Evolutionary conservation across 345 rosid species (phyloP).

Genomic region (Capsella bursapastoris): DNA sequence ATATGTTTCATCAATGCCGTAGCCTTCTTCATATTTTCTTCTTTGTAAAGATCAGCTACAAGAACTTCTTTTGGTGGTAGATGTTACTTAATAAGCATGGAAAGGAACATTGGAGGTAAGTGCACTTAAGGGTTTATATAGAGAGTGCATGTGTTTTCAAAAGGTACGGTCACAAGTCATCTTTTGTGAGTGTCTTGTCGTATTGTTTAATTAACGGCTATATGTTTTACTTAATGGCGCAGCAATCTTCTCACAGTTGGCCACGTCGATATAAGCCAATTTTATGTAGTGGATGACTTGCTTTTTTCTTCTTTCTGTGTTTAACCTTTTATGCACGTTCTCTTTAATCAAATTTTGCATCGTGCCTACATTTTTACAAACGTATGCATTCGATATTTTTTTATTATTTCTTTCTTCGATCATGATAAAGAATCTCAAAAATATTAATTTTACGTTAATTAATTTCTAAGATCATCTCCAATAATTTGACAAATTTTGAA

Average conservation of each 20-base stretch:
- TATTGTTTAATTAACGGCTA: slow-evolving; percentile 24
- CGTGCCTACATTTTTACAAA: slow-evolving; percentile 36
- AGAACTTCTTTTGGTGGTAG: background rate
- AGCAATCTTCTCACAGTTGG: slow-evolving; percentile 34
- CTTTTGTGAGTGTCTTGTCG: slow-evolving; percentile 26
- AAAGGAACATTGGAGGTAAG: slow-evolving; percentile 38
- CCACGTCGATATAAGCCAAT: slow-evolving; percentile 37
- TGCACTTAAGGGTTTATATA: slow-evolving; percentile 33
- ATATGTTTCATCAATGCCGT: slow-evolving; percentile 61
- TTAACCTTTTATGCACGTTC: slow-evolving; percentile 42
- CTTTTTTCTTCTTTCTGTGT: background rate
- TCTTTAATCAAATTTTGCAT: slow-evolving; percentile 27
- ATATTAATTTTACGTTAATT: background rate
- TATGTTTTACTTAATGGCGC: slow-evolving; percentile 40
- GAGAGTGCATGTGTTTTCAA: background rate
- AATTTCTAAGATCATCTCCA: no score
- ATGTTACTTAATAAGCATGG: slow-evolving; percentile 34
- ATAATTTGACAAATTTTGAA: no score
- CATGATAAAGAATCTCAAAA: background rate
- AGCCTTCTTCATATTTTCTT: slow-evolving; percentile 63
- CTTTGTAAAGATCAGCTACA: slow-evolving; percentile 7
- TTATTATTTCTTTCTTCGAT: background rate
- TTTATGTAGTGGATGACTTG: slow-evolving; percentile 32
- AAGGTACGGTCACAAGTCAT: slow-evolving; percentile 35
- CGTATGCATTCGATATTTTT: slow-evolving; percentile 17